phyloP scores from a whole-genome alignment of 352 stramenopile genomes.

The Phytopythium sindhum region DNA sequence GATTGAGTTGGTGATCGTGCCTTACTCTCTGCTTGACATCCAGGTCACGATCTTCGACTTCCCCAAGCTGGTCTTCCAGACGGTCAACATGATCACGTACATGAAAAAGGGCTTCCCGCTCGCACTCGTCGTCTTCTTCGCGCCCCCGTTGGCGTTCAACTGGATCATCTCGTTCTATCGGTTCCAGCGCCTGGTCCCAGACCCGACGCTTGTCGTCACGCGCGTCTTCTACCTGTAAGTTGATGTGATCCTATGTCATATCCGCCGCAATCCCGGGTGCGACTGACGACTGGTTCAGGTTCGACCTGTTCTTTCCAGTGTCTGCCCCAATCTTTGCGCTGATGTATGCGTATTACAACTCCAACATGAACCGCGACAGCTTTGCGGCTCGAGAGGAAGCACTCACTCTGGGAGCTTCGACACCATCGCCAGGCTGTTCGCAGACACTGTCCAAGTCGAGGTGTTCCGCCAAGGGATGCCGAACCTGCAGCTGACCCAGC shows the following conservation, averaged over 20 bases:
- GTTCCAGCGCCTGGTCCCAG: conserved; percentile 33
- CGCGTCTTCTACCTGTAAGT: conserved; percentile 42
- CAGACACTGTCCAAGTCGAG: conserved; percentile 32
- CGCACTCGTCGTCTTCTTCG: conserved; percentile 36
- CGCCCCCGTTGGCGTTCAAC: conserved; percentile 32
- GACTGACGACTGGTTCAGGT: conserved; percentile 13
- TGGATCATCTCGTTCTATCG: conserved; percentile 48
- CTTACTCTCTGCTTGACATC: not conserved
- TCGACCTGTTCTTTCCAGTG: conserved; percentile 50
- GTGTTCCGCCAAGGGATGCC: conserved; percentile 31
- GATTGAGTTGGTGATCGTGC: not conserved
- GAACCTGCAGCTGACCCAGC: conserved; percentile 30
- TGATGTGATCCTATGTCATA: not conserved
- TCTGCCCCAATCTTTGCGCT: conserved; percentile 48
- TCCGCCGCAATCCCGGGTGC: not conserved
- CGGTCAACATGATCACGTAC: conserved; percentile 31
- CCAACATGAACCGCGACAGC: conserved; percentile 30
- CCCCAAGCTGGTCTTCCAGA: conserved; percentile 47
- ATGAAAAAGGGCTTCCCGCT: conserved; percentile 40
- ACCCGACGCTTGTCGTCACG: conserved; percentile 25
- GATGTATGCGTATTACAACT: conserved; percentile 35
- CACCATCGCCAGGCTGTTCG: conserved; percentile 29
- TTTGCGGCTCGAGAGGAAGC: conserved; percentile 27
- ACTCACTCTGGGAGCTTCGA: conserved; percentile 29
- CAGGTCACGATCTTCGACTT: conserved; percentile 27